Evolutionary conservation across 306 rosid genomes (phyloP).

Genomic region (Fragaria vesca): DNA sequence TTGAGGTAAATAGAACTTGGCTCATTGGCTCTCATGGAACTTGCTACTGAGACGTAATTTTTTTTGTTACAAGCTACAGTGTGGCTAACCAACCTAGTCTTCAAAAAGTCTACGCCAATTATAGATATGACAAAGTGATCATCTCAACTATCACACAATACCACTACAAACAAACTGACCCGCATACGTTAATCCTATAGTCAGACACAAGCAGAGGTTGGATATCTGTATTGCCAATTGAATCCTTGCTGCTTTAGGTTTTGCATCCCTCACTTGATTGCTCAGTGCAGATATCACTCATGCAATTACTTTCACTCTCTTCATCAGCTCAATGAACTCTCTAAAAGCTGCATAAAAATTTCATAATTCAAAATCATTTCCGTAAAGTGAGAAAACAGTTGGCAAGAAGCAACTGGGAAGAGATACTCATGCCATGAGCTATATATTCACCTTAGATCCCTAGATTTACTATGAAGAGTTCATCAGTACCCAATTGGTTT

Average conservation of each 20-base stretch:
- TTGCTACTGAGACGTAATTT: too few relatives aligned
- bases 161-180: not conserved
- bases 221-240: not conserved
- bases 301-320: slow-evolving; percentile 35
- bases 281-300: slow-evolving; percentile 14
- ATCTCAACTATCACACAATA: not conserved
- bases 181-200: not conserved
- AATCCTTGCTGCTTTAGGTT: not conserved
- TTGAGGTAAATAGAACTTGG: too few relatives aligned
- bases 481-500: not conserved
- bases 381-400: not conserved
- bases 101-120: not conserved
- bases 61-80: not conserved
- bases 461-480: not conserved
- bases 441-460: not conserved
- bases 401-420: not conserved
- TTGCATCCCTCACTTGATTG: not conserved
- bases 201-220: slow-evolving; percentile 5
- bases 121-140: not conserved
- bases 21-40: too few relatives aligned
- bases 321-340: slow-evolving; percentile 73
- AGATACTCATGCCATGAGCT: not conserved
- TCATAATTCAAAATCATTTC: slow-evolving; percentile 1
- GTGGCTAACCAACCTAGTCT: not conserved
- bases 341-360: slow-evolving; percentile 56